Conservation (phyloP, 2,329 filamentous ascomycete species). For the Fusarium decemcellulare region DNA sequence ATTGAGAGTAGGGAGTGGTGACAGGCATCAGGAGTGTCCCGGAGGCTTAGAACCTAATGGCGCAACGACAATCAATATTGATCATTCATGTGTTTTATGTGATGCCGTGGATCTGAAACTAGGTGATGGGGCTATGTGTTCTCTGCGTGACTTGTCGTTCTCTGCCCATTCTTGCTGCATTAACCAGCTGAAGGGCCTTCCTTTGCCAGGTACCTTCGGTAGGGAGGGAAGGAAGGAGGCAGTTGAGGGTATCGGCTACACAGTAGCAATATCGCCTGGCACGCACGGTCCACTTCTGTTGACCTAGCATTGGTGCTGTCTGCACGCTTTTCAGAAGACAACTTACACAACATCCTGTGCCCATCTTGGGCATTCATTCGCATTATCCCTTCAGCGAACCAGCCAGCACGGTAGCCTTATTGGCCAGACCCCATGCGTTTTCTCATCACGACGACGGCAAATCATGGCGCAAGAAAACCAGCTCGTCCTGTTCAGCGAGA, state of each 20-base stretch:
- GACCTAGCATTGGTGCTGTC: not conserved
- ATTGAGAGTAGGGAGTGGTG: constrained; percentile 35
- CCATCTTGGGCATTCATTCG: not conserved
- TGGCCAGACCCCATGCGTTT: not conserved
- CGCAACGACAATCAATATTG: constrained; percentile 45
- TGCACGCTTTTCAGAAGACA: constrained; percentile 1
- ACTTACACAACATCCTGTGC: constrained; percentile 23
- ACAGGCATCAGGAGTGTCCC: constrained; percentile 43
- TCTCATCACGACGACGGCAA: constrained; percentile 10
- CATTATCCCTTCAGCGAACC: not conserved
- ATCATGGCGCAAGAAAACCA: constrained; percentile 49
- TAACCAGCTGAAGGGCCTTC: no score
- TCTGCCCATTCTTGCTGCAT: not conserved
- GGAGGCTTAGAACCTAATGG: constrained; percentile 48
- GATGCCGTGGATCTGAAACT: not conserved
- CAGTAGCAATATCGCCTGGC: not conserved
- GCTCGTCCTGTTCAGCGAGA: constrained; percentile 69
- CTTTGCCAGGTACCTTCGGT: no score
- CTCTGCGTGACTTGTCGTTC: no score
- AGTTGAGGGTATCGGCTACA: not conserved
- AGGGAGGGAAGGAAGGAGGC: no score
- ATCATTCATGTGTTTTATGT: constrained; percentile 36
- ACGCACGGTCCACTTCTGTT: constrained; percentile 15
- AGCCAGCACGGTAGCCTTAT: constrained; percentile 8
- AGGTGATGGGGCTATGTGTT: no score